Conservation (phyloP, 1,139 yeast species). For the Protomyces pachydermus region DNA sequence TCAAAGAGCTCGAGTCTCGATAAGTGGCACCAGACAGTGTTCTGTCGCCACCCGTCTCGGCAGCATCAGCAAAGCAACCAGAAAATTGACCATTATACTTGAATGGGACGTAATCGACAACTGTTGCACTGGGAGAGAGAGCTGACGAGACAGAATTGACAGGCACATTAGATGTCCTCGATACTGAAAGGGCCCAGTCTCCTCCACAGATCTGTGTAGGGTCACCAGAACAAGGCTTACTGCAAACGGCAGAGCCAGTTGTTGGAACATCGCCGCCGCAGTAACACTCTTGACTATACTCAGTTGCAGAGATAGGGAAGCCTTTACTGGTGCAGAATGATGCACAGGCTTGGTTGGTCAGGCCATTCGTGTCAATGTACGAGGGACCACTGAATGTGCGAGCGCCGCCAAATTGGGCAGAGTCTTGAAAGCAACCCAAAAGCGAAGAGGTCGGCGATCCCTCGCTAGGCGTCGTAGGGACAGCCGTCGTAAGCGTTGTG, state of each 20-base stretch:
- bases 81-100: neutral
- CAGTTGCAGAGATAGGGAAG: conserved; percentile 12
- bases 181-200: conserved; percentile 2
- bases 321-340: conserved; percentile 12
- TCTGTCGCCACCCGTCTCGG: neutral
- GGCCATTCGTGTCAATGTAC: neutral
- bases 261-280: conserved; percentile 8
- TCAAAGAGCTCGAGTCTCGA: conserved; percentile 6
- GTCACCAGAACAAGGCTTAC: conserved; percentile 12
- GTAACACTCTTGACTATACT: conserved; percentile 14
- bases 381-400: too few species aligned
- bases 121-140: neutral
- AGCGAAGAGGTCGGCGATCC: too few species aligned
- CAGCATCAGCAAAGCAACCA: neutral
- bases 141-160: neutral
- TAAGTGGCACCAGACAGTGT: conserved; percentile 11
- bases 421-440: too few species aligned
- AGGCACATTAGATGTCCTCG: neutral
- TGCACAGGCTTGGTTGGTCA: conserved; percentile 20
- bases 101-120: neutral
- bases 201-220: conserved; percentile 16
- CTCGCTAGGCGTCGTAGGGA: too few species aligned
- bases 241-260: conserved; percentile 1
- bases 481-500: too few species aligned
- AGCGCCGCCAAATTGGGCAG: too few species aligned